Evolutionary conservation across 129 eudicot species (phyloP).

Genomic region (Smallanthus sonchifolius): DNA sequence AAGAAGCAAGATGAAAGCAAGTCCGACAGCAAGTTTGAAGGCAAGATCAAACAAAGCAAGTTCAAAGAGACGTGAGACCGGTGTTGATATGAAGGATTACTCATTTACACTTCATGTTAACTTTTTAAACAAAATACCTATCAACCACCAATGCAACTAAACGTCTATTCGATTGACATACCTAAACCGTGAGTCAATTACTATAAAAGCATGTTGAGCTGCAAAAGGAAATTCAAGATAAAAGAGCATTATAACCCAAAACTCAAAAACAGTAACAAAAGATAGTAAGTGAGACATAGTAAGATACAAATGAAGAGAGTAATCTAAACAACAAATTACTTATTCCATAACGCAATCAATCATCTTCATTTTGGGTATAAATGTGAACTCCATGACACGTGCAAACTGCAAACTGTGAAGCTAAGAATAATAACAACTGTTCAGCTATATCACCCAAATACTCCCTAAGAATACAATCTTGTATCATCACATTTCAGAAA

Average conservation of each 20-base stretch:
- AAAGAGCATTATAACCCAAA: background rate
- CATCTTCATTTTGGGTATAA: background rate
- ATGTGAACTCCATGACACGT: background rate
- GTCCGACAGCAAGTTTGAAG: too few species aligned
- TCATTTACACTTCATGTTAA: background rate
- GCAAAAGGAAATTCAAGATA: background rate
- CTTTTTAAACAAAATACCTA: background rate
- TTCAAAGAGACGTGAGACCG: too few species aligned
- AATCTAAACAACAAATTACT: background rate
- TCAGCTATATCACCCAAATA: background rate
- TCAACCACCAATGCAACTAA: background rate
- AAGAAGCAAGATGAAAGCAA: too few species aligned
- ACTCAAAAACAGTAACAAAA: slow-evolving; percentile 2
- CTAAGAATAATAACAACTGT: background rate
- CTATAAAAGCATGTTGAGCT: background rate
- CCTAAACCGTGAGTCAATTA: slow-evolving; percentile 2
- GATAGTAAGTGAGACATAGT: background rate
- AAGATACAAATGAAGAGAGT: background rate
- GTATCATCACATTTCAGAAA: background rate
- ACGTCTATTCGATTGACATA: background rate
- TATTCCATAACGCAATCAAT: background rate
- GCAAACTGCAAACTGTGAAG: background rate
- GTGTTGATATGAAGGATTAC: too few species aligned
- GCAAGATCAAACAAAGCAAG: too few species aligned
- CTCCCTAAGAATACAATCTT: background rate